Evolutionary conservation across 2,329 filamentous ascomycete genomes (phyloP), one percentile per base, ranked within the genome.

Genomic region (Xylariomycetidae sp.): DNA sequence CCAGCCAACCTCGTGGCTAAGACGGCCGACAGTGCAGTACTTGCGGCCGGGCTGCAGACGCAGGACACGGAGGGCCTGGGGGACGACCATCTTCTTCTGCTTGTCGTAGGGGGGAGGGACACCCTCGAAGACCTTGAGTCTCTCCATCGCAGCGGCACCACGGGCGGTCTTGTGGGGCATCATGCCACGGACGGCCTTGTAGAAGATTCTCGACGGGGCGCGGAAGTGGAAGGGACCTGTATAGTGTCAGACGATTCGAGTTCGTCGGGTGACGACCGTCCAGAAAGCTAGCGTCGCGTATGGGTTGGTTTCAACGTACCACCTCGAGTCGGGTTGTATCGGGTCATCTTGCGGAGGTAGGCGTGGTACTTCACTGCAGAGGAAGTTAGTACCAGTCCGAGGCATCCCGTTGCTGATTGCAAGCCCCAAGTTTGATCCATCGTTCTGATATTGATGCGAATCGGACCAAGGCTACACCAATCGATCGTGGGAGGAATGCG

Each of bases 121-220:
- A 79, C 92, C 92, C 84, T 98, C 92, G 70, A 96, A 98, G 67
- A 94, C 88, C 88, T 98, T 98, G 56, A 98, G 85, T 71, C 92
- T 85, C 80, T 96, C 89, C 65, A 98, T 71, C 58, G 92, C 92
- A 59, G 90, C 90, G 59, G 87, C 84, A 72, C 92, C 92, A 64
- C 92, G 90, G 67, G 92, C 81, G 56, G 92, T 98, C 86, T 98
- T 98, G 87, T 98, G 92, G 64, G 92, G 92, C 56, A 98, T 93
- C 92, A 98, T 98, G 69, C 92, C 92, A 69, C 92, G 90, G 73
- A 98, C 87, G 65, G 92, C 88, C 85, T 95, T 95, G 85, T 95
- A 98, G 84, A 98, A 95, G 78, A 98, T 95, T 72, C 93, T 85
- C 60, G 89, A 94, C 49, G 92, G 92, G 58, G 90, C 88, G 67